These are phyloP conservation scores for Elaeis oleifera DNA, from an alignment of 202 grass and related monocot species.

Conservation along the genomic window DNA sequence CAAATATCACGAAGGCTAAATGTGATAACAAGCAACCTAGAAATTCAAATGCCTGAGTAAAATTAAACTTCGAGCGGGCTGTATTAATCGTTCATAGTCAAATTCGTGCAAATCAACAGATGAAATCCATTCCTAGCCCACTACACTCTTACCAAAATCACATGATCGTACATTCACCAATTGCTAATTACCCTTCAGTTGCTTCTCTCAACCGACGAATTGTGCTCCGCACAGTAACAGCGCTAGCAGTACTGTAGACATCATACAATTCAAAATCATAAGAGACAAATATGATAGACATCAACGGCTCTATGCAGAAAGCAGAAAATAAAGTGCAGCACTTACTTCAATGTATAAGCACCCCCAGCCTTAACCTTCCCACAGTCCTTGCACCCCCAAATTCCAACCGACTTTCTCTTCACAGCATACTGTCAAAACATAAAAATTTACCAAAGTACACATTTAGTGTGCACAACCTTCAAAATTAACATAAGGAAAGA, in stretches of 20 bases:
- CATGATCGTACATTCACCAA: too few species aligned
- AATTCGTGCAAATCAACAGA: too few species aligned
- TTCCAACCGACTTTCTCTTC: conserved; percentile 77
- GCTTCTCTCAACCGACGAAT: conserved; percentile 77
- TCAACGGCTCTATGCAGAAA: background rate
- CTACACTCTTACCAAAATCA: too few species aligned
- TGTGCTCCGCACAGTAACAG: conserved; percentile 66
- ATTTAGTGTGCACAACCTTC: too few species aligned
- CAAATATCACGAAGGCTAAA: too few species aligned
- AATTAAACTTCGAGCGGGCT: too few species aligned
- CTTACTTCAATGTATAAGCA: conserved; percentile 62
- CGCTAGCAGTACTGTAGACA: conserved; percentile 54
- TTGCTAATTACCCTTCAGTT: conserved; percentile 46
- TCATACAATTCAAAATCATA: background rate
- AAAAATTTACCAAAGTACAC: too few species aligned
- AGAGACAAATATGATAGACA: background rate
- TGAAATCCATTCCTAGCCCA: too few species aligned
- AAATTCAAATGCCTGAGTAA: too few species aligned
- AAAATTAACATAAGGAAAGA: too few species aligned
- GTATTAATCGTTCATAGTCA: too few species aligned
- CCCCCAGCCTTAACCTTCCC: conserved; percentile 79
- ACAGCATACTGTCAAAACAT: conserved; percentile 49
- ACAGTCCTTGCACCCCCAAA: conserved; percentile 83
- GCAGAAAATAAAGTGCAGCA: background rate
- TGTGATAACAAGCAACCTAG: too few species aligned